Evolutionary conservation across 2,329 filamentous ascomycete genomes (phyloP).

Genomic region (Paraphaeosphaeria sporulosa): DNA sequence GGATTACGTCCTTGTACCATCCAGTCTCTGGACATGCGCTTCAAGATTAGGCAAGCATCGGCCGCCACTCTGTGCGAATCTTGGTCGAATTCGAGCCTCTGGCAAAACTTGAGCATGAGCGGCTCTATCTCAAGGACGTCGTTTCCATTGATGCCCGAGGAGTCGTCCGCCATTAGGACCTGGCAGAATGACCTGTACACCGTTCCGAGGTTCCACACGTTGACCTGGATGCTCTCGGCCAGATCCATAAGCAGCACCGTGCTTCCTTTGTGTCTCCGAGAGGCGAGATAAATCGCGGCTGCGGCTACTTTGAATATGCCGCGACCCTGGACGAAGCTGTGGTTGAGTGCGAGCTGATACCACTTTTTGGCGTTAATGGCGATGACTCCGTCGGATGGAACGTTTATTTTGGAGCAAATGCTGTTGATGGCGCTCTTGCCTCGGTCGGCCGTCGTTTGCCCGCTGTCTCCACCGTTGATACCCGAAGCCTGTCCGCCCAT

Average conservation of each 20-base stretch:
- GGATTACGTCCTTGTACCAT: conserved; percentile 94
- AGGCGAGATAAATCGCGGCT: conserved; percentile 90
- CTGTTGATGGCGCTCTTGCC: conserved; percentile 52
- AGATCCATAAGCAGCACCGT: conserved; percentile 95
- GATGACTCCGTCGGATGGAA: conserved; percentile 43
- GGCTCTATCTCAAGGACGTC: conserved; percentile 82
- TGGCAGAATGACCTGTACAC: conserved; percentile 86
- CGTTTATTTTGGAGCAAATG: conserved; percentile 49
- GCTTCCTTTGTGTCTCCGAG: conserved; percentile 79
- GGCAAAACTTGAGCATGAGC: conserved; percentile 88
- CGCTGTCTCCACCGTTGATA: conserved; percentile 60
- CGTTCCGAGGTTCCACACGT: conserved; percentile 90
- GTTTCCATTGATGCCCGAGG: conserved; percentile 32
- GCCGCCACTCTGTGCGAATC: conserved; percentile 84
- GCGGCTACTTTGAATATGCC: conserved; percentile 84
- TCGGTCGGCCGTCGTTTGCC: conserved; percentile 70
- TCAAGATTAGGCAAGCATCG: conserved; percentile 85
- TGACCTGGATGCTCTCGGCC: conserved; percentile 81
- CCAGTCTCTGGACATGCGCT: conserved; percentile 96
- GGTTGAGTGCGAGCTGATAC: conserved; percentile 63
- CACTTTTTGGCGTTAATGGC: conserved; percentile 49
- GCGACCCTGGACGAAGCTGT: conserved; percentile 71
- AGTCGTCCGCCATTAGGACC: conserved; percentile 69
- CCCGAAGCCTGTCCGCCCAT: conserved; percentile 58
- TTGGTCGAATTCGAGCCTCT: conserved; percentile 87